Percentiles rank a stretch among this genome's conserved stretches.
Evolutionary conservation across 768 basidiomycete genomes (phyloP).

Genomic region (Termitomyces sp.): DNA sequence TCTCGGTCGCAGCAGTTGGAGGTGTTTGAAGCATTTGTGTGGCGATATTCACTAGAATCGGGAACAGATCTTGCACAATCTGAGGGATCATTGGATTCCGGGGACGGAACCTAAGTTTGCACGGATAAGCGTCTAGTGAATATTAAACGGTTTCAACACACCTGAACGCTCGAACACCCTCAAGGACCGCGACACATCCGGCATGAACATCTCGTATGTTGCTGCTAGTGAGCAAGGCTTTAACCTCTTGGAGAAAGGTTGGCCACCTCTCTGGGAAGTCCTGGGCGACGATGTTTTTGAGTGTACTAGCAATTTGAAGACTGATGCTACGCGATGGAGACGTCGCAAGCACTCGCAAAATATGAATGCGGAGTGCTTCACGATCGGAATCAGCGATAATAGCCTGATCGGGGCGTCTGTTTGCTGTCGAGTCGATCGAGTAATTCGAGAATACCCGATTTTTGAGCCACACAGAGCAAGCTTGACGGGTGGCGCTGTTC

Average conservation of each 20-base stretch:
- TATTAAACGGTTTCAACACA: slow-evolving; percentile 22
- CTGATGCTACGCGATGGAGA: slow-evolving; percentile 65
- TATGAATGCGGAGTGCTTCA: slow-evolving; percentile 58
- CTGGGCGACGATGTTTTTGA: slow-evolving; percentile 67
- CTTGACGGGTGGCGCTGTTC: slow-evolving; percentile 72
- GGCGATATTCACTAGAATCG: slow-evolving; percentile 71
- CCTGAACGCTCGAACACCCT: slow-evolving; percentile 75
- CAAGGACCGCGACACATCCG: slow-evolving; percentile 72
- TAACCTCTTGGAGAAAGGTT: slow-evolving; percentile 59
- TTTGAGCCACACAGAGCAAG: slow-evolving; percentile 85
- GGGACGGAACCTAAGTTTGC: slow-evolving; percentile 56
- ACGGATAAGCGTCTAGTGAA: neutral
- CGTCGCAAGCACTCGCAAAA: slow-evolving; percentile 65
- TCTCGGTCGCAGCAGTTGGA: slow-evolving; percentile 60
- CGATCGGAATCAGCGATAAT: slow-evolving; percentile 67
- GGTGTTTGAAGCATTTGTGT: slow-evolving; percentile 60
- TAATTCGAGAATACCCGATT: slow-evolving; percentile 78
- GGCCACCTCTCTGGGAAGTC: slow-evolving; percentile 83
- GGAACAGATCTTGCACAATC: slow-evolving; percentile 63
- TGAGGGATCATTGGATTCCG: slow-evolving; percentile 51
- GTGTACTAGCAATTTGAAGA: slow-evolving; percentile 65
- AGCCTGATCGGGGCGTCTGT: slow-evolving; percentile 50
- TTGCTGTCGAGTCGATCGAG: slow-evolving; percentile 32
- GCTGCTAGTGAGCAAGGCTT: slow-evolving; percentile 53
- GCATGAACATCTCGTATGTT: slow-evolving; percentile 74